Conservation (phyloP, 2,329 filamentous ascomycete genomes). For the Grosmannia penicillata region DNA sequence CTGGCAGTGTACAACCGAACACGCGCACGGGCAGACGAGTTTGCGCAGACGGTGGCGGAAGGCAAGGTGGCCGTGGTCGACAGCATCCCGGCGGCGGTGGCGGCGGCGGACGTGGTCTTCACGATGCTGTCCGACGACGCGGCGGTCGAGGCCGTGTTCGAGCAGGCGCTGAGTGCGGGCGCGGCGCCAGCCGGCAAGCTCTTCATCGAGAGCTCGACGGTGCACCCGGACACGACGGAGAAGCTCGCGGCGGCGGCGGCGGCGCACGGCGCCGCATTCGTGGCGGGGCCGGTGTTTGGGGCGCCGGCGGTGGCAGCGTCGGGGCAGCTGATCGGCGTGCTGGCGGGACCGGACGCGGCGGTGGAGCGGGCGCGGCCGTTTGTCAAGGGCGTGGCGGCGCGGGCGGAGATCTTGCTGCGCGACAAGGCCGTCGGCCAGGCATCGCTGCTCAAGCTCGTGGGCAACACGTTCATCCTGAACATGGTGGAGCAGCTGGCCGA, state of each 20-base stretch:
- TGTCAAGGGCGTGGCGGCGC: slow-evolving; percentile 57
- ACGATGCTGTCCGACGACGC: slow-evolving; percentile 71
- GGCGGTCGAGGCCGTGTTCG: slow-evolving; percentile 61
- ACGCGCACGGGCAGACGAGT: slow-evolving; percentile 44
- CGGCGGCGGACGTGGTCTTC: slow-evolving; percentile 64
- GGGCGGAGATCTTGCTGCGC: slow-evolving; percentile 54
- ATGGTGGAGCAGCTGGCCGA: slow-evolving; percentile 71
- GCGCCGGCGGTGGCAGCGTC: slow-evolving; percentile 55
- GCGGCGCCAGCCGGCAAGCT: slow-evolving; percentile 52
- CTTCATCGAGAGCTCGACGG: slow-evolving; percentile 76
- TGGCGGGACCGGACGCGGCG: slow-evolving; percentile 46
- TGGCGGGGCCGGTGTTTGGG: slow-evolving; percentile 58
- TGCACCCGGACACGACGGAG: slow-evolving; percentile 70
- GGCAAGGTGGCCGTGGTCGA: slow-evolving; percentile 50
- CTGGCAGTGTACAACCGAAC: slow-evolving; percentile 75
- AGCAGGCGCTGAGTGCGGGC: slow-evolving; percentile 42
- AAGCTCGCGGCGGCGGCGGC: slow-evolving; percentile 42
- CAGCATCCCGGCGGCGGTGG: slow-evolving; percentile 50
- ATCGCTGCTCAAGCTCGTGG: slow-evolving; percentile 63
- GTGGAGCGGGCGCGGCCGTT: slow-evolving; percentile 55
- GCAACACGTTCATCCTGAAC: slow-evolving; percentile 75
- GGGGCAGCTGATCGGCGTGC: slow-evolving; percentile 57
- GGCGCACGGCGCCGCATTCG: slow-evolving; percentile 52
- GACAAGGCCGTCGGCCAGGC: slow-evolving; percentile 55
- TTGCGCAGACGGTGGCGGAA: slow-evolving; percentile 42